Evolutionary conservation across 768 basidiomycete species (phyloP).

Genomic region (Daedaleopsis sinensis): DNA sequence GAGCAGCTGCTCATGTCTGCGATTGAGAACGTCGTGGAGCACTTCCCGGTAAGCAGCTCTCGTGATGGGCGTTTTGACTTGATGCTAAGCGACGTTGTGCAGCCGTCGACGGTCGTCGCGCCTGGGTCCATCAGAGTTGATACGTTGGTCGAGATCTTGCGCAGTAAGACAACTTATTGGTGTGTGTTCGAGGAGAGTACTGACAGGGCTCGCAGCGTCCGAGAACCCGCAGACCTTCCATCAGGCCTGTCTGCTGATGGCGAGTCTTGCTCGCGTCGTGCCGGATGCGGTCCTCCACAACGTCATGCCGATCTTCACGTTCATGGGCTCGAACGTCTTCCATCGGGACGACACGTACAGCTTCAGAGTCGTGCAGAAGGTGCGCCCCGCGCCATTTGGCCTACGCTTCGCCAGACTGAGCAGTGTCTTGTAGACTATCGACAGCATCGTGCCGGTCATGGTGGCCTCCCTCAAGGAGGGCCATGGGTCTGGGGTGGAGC

Average conservation of each 20-base stretch:
- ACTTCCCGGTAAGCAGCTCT: slow-evolving; percentile 49
- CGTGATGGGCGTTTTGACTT: too few relatives aligned
- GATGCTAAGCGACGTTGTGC: neutral
- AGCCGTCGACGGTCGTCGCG: slow-evolving; percentile 57
- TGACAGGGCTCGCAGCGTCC: slow-evolving; percentile 54
- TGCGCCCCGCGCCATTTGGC: slow-evolving; percentile 31
- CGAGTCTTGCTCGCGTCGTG: slow-evolving; percentile 77
- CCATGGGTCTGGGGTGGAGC: slow-evolving; percentile 53
- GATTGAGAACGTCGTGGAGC: slow-evolving; percentile 64
- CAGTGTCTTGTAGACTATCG: slow-evolving; percentile 67
- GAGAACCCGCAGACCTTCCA: slow-evolving; percentile 95
- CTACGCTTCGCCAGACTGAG: too few relatives aligned
- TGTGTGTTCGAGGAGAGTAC: neutral
- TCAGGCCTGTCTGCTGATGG: slow-evolving; percentile 86
- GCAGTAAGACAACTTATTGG: slow-evolving; percentile 49
- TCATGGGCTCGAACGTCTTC: slow-evolving; percentile 99
- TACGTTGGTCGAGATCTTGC: slow-evolving; percentile 84
- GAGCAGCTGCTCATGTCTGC: slow-evolving; percentile 87
- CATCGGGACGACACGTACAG: slow-evolving; percentile 96
- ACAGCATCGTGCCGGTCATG: slow-evolving; percentile 94
- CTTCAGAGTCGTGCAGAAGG: slow-evolving; percentile 93
- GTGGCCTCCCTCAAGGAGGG: slow-evolving; percentile 71
- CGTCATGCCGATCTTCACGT: slow-evolving; percentile 98
- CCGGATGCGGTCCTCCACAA: slow-evolving; percentile 93
- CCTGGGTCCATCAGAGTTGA: slow-evolving; percentile 75